Evolutionary conservation across 2,329 filamentous ascomycete species (phyloP).

Genomic region (Stemphylium beticola): DNA sequence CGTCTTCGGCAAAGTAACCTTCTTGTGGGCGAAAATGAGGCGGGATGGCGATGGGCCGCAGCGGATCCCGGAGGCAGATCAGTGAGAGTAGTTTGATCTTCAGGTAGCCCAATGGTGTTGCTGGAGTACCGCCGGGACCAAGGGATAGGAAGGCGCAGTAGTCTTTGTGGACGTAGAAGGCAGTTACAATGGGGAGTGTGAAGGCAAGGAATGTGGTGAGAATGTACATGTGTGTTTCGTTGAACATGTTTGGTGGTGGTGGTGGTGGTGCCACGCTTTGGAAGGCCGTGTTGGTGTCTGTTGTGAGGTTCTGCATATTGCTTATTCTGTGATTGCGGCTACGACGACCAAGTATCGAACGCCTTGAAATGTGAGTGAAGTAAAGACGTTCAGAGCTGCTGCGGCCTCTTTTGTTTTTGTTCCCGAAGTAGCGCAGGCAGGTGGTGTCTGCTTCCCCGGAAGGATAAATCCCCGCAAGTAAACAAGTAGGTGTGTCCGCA

Average conservation of each 20-base stretch:
- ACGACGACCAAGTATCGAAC: background rate
- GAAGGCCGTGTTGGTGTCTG: background rate
- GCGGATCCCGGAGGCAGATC: constrained; percentile 74
- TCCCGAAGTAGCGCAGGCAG: background rate
- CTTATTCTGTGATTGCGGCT: background rate
- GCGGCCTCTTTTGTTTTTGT: background rate
- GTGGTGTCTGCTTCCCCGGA: background rate
- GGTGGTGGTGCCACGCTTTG: background rate
- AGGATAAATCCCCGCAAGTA: background rate
- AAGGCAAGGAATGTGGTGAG: constrained; percentile 16
- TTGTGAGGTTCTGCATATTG: background rate
- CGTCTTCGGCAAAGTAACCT: constrained; percentile 62
- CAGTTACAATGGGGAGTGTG: constrained; percentile 33
- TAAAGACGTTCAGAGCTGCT: background rate
- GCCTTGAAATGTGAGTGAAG: background rate
- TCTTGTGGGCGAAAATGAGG: constrained; percentile 58
- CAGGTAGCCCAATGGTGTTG: constrained; percentile 74
- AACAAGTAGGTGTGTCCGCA: constrained; percentile 1
- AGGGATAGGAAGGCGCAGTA: constrained; percentile 78
- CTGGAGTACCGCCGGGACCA: constrained; percentile 80
- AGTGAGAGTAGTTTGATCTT: constrained; percentile 74
- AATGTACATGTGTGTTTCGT: constrained; percentile 2
- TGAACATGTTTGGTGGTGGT: background rate
- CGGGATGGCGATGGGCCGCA: constrained; percentile 62
- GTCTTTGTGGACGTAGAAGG: constrained; percentile 66